Conservation (phyloP, 345 rosid genomes). For the Angophora floribunda region DNA sequence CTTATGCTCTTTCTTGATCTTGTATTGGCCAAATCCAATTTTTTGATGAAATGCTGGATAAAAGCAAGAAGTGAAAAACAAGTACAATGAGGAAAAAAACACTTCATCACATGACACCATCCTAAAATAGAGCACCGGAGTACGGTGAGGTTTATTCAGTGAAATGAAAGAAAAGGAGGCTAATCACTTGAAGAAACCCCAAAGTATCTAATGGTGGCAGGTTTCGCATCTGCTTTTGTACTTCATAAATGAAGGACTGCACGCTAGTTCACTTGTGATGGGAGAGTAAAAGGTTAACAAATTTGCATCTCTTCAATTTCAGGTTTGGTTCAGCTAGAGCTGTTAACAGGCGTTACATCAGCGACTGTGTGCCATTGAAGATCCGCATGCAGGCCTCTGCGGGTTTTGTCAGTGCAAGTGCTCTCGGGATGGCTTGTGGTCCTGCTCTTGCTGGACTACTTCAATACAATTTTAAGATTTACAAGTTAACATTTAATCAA, state of each 20-base stretch:
- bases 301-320: slow-evolving; percentile 11
- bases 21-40: background rate
- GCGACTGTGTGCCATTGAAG: slow-evolving; percentile 90
- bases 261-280: background rate
- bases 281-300: background rate
- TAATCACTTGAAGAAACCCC: background rate
- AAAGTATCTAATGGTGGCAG: background rate
- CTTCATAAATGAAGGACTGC: background rate
- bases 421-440: slow-evolving; percentile 99
- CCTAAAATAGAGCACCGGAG: background rate
- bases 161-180: background rate
- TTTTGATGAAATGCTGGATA: background rate
- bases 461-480: slow-evolving; percentile 75
- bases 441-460: slow-evolving; percentile 97
- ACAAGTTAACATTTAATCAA: slow-evolving; percentile 69
- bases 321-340: slow-evolving; percentile 99
- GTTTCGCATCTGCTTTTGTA: background rate
- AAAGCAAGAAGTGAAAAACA: background rate
- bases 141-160: background rate
- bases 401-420: slow-evolving; percentile 99
- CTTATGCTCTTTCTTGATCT: background rate
- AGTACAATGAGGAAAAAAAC: background rate
- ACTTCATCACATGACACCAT: background rate
- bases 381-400: slow-evolving; percentile 98
- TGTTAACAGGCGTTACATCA: slow-evolving; percentile 93